Evolutionary conservation across 805 yeast genomes (phyloP), one percentile per base, ranked within the genome.

Genomic region (Nakazawaea ishiwadae): DNA sequence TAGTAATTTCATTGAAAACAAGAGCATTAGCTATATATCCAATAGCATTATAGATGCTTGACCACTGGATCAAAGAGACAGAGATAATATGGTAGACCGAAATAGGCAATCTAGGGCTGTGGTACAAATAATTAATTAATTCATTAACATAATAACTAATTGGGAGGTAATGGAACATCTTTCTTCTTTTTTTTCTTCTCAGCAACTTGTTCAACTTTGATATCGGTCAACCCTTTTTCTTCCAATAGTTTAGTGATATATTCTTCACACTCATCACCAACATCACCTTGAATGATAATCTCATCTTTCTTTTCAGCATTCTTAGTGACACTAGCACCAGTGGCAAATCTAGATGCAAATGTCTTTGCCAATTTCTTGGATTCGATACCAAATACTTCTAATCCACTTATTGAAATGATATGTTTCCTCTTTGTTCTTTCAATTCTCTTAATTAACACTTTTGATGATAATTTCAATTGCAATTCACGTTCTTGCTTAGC

Each of bases 221-320:
- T 84, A 46, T 84, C 87, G 37, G 77, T 71, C 50, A 91, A 65
- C 0, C 95, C 96, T 63, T 87, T 84, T 52, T 87, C 93, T 51
- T 81, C 79, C 51, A 90, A 69, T 51, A 88, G 64, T 35, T 74
- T 75, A 37, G 71, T 76, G 47, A 90, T 76, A 52, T 84, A 84
- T 5, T 67, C 84, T 57, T 85, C 95, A 21, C 89, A 93, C 54
- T 84, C 96, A 50, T 89, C 96, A 44, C 89, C 84, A 33, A 90
- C 93, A 62, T 91, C 98, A 54, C 98, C 98, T 66, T 90, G 97
- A 45, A 90, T 83, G 44, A 87, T 76, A 43, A 90, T 78, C 57
- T 90, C 98, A 48, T 91, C 96, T 59, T 84, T 86, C 65, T 90
- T 90, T 50, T 90, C 98, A 3, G 80, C 89, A 49, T 79, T 85